A percentile compares a stretch with the other conserved stretches of the same genome.
phyloP scores from a whole-genome alignment of 208 protist genomes.

The Leishmania turanica region DNA sequence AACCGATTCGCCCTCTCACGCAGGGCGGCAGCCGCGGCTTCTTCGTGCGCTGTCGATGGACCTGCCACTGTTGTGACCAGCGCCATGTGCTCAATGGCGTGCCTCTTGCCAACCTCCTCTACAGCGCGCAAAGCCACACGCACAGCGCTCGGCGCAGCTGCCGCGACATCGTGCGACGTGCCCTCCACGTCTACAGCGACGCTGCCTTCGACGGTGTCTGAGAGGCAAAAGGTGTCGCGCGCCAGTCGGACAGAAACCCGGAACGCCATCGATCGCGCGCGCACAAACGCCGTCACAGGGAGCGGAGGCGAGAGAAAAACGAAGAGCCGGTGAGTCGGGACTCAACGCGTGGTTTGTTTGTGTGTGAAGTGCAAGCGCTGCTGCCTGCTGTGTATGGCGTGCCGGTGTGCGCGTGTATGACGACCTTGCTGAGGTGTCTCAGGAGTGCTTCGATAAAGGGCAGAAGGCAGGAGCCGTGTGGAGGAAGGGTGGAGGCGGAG shows the following conservation, averaged over 20 bases:
- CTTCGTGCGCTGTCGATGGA: neutral
- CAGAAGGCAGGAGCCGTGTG: neutral
- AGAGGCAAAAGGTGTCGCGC: constrained; percentile 5
- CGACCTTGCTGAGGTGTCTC: neutral
- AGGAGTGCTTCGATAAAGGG: neutral
- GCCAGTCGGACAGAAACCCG: constrained; percentile 1
- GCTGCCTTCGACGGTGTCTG: constrained; percentile 3
- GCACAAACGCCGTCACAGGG: neutral
- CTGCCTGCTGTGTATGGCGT: neutral
- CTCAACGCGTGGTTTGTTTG: neutral
- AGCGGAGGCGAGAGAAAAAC: neutral
- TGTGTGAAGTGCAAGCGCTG: neutral
- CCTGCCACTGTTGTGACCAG: neutral
- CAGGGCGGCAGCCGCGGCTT: neutral
- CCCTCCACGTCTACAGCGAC: neutral
- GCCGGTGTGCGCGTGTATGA: neutral
- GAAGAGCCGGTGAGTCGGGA: neutral
- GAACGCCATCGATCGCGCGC: neutral
- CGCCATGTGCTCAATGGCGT: neutral
- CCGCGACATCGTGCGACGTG: neutral
- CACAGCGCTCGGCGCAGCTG: neutral
- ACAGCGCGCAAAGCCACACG: constrained; percentile 13
- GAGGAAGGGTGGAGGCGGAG: neutral
- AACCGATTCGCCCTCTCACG: neutral
- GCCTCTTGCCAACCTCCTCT: neutral